Base-by-base conservation (phyloP, 257 asterid genomes). In the Craterostigma plantagineum region DNA sequence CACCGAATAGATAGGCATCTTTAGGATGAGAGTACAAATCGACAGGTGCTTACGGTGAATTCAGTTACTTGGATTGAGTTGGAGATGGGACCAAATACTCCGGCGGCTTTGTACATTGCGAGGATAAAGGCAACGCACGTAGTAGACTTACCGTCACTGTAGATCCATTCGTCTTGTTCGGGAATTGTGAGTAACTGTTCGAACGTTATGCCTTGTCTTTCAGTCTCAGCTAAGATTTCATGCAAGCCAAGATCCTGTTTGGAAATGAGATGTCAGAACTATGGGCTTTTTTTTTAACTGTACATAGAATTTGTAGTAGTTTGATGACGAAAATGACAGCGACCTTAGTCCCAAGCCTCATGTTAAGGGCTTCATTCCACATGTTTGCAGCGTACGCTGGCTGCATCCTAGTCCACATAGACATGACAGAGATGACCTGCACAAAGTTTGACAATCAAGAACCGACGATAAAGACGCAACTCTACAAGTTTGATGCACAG, bases 361-460 rank as follows among this genome's bases (percentile, higher is more conserved):
- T 90, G 67, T 90, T 90, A 54, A 90, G 86, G 58, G 99, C 99
- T 69, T 90, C 99, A 50, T 90, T 90, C 99, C 99, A 90, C 96
- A 90, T 90, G 66, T 90, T 90, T 52, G 96, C 99, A 64, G 99
- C 99, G 64, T 90, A 80, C 47, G 94, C 71, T 42, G 99, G 99
- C 77, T 83, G 96, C 84, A 90, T 68, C 68, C 99, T 71, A 4
- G 96, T 75, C 99, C 99, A 90, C 96, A 90, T 90, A 49, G 94
- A 90, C 96, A 90, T 90, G 81, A 75, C 82, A 76, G 94, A 90
- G 61, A 83, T 70, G 47, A 90, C 99, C 99, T 90, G 77, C 57
- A 64, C 8, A 42, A 11, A 53, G 45, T 56, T 46, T 36, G 11
- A 46, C 42, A 35, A 12, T 40, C n/a, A 0, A 10, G 7, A 10